Conservation (phyloP, 305 asterid species). For the Fraxinus sp. region DNA sequence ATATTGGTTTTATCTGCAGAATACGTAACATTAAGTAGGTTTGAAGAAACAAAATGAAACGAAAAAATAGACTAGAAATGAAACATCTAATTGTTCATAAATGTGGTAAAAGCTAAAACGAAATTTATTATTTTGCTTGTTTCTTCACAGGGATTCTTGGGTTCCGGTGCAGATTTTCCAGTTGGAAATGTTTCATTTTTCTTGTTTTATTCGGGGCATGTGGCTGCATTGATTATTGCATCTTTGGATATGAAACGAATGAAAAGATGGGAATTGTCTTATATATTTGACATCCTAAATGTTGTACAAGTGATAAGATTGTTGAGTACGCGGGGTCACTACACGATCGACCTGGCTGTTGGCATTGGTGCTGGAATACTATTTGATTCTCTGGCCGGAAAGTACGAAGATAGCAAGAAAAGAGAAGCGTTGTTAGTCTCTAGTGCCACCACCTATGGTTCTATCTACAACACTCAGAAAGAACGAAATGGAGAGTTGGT, state of each 20-base stretch:
- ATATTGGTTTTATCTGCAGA: not conserved
- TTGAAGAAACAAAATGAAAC: not conserved
- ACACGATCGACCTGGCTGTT: constrained; percentile 82
- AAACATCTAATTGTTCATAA: not conserved
- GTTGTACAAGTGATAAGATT: constrained; percentile 67
- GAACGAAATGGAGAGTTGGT: constrained; percentile 5
- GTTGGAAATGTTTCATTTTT: constrained; percentile 91
- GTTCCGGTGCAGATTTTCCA: constrained; percentile 91
- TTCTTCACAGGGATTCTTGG: constrained; percentile 67
- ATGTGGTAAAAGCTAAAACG: not conserved
- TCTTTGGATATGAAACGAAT: constrained; percentile 80
- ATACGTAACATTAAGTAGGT: not conserved
- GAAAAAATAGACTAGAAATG: not conserved
- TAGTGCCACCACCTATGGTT: constrained; percentile 20
- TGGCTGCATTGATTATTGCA: constrained; percentile 85
- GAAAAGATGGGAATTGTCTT: constrained; percentile 69
- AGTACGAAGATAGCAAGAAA: constrained; percentile 53
- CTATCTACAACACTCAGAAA: constrained; percentile 16
- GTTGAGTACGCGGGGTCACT: constrained; percentile 83
- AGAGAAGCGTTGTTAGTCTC: constrained; percentile 1
- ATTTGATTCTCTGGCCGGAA: constrained; percentile 75
- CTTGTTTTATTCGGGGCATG: constrained; percentile 90
- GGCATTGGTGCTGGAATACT: constrained; percentile 88
- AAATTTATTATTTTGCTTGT: not conserved
- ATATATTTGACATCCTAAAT: constrained; percentile 63